These are phyloP conservation scores for Diplodia sapinea DNA, from an alignment of 2,329 filamentous ascomycete species.

Conservation along the genomic window DNA sequence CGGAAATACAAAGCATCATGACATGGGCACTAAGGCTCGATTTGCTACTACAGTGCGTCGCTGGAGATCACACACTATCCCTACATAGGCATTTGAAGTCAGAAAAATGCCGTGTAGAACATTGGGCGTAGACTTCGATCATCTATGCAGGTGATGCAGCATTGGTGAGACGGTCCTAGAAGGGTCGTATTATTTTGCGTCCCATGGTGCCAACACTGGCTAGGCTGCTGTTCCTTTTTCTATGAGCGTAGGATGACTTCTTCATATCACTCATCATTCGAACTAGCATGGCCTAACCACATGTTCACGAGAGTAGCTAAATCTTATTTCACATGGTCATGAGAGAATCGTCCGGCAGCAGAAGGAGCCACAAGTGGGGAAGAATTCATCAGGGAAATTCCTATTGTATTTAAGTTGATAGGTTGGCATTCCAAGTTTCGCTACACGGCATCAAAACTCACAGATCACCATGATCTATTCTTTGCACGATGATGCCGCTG, in stretches of 20 bases:
- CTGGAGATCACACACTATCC: too few relatives aligned
- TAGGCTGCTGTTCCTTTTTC: not conserved
- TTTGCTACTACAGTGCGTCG: not conserved
- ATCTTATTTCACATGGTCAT: not conserved
- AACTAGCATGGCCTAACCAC: not conserved
- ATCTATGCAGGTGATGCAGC: too few relatives aligned
- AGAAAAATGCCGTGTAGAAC: too few relatives aligned
- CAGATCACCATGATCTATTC: constrained; percentile 58
- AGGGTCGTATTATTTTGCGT: too few relatives aligned
- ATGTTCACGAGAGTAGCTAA: not conserved
- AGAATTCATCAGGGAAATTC: not conserved
- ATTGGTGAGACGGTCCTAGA: too few relatives aligned
- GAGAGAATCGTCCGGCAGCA: not conserved
- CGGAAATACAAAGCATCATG: constrained; percentile 7
- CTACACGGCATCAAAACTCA: constrained; percentile 29
- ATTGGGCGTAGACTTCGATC: too few relatives aligned
- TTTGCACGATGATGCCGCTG: constrained; percentile 89
- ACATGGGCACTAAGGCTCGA: not conserved
- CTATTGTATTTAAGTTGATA: not conserved
- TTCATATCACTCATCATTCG: not conserved
- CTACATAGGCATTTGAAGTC: too few relatives aligned
- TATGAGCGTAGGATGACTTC: not conserved
- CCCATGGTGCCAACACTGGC: not conserved
- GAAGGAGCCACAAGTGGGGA: not conserved
- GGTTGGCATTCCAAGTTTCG: not conserved